Percentiles rank a stretch among this genome's conserved stretches.
These are phyloP conservation scores for Fusarium sp. DNA, from an alignment of 2,329 filamentous ascomycete genomes.

Conservation along the genomic window DNA sequence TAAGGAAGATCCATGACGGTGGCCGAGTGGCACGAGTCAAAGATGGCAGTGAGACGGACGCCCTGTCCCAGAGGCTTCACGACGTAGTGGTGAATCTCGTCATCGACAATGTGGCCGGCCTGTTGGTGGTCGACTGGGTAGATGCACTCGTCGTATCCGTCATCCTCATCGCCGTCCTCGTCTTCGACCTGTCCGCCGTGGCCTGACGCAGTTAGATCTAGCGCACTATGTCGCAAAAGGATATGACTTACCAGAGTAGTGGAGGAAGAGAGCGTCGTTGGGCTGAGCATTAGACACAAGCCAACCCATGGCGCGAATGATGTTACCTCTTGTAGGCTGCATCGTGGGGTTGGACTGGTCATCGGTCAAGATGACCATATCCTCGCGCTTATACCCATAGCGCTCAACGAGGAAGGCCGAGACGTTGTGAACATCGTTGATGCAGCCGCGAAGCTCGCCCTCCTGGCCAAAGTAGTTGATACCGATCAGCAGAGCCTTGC, in stretches of 20 bases:
- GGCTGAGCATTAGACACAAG: slow-evolving; percentile 77
- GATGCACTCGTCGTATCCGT: slow-evolving; percentile 83
- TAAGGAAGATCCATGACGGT: slow-evolving; percentile 83
- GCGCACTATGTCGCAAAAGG: neutral
- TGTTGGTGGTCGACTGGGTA: slow-evolving; percentile 80
- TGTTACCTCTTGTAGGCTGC: slow-evolving; percentile 81
- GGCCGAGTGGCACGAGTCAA: slow-evolving; percentile 84
- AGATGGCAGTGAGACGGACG: slow-evolving; percentile 86
- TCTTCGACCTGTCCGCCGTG: slow-evolving; percentile 83
- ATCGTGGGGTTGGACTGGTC: slow-evolving; percentile 78
- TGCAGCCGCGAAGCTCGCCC: slow-evolving; percentile 79
- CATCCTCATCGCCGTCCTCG: slow-evolving; percentile 79
- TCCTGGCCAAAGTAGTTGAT: slow-evolving; percentile 85
- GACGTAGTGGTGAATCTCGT: slow-evolving; percentile 82
- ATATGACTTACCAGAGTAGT: slow-evolving; percentile 71
- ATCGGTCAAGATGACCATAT: slow-evolving; percentile 84
- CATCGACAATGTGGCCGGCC: slow-evolving; percentile 81
- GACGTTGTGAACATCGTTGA: slow-evolving; percentile 85
- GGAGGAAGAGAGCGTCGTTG: slow-evolving; percentile 82
- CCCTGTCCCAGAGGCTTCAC: slow-evolving; percentile 83
- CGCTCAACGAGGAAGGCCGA: slow-evolving; percentile 75
- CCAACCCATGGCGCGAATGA: slow-evolving; percentile 81
- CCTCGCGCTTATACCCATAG: slow-evolving; percentile 79
- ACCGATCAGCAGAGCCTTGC: slow-evolving; percentile 81
- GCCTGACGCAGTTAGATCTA: slow-evolving; percentile 56